These are phyloP conservation scores for Fusarium nematophilum DNA, from an alignment of 2,329 filamentous ascomycete genomes.

Conservation along the genomic window DNA sequence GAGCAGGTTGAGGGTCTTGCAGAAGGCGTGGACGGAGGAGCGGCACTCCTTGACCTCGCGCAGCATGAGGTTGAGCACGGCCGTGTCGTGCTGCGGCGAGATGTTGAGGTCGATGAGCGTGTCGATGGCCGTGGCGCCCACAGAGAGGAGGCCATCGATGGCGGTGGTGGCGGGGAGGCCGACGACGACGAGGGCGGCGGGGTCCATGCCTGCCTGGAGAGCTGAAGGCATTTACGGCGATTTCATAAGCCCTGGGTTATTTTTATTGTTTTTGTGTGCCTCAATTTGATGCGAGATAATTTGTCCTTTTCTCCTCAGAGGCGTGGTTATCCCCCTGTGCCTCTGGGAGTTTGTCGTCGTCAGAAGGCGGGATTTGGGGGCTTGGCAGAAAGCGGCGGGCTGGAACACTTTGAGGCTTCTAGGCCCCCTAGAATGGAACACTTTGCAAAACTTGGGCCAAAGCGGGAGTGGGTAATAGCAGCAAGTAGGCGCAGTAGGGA, in stretches of 20 bases:
- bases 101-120: conserved; percentile 50
- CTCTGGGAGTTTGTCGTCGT: no score
- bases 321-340: no score
- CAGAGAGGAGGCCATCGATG: conserved; percentile 52
- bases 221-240: conserved; percentile 35
- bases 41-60: conserved; percentile 53
- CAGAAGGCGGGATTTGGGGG: conserved; percentile 7
- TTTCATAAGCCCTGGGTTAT: no score
- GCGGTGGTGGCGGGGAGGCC: conserved; percentile 50
- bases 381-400: conserved; percentile 33
- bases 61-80: conserved; percentile 46
- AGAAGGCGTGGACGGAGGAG: conserved; percentile 51
- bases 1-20: conserved; percentile 50
- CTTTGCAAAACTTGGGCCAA: not conserved
- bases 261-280: no score
- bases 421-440: conserved; percentile 12
- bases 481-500: not conserved
- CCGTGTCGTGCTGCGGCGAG: conserved; percentile 42
- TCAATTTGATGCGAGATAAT: no score
- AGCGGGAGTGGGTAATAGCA: not conserved
- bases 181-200: conserved; percentile 22
- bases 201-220: conserved; percentile 39
- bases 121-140: conserved; percentile 50
- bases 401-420: no score
- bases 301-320: not conserved